Base-by-base conservation (phyloP, 257 asterid species). In the Forsythia suspensa region DNA sequence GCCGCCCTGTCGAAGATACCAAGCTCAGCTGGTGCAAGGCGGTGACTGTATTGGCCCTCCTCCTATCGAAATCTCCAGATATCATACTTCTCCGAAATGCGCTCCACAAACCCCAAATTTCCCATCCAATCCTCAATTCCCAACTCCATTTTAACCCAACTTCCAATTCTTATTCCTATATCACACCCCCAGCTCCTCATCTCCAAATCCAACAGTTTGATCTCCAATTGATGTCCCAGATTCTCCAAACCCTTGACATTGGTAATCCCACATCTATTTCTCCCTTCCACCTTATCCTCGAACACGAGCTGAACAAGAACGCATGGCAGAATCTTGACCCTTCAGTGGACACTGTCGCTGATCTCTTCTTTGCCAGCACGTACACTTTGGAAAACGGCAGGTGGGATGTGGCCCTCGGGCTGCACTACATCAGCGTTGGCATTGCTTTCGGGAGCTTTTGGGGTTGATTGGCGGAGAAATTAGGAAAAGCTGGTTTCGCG, bases 1-100 rank as follows among this genome's bases (percentile, higher is more conserved):
- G n/a, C 85, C 97, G 98, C 8, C 87, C 81, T 16, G 84, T 78
- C 0, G 93, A 97, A 37, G 83, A 84, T 86, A 93, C 98, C 42
- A 98, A 95, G 88, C 86, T 65, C 81, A 95, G 97, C 85, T 95
- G 97, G 98, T 95, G 98, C 94, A 88, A 82, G 84, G 98, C 98
- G 12, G 94, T 89, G 1, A 92, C 95, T 0, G 96, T 90, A 7
- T 83, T 95, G 79, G 89, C 90, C 74, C 84, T 93, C 85, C 92
- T 90, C 79, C 77, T 93, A 71, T 84, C 94, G 5, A 90, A 89
- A 84, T 76, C 87, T 37, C 88, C 83, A 4, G 75, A 88, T 82
- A 46, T 85, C 73, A 77, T 72, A 13, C 75, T 84, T 70, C 88
- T 91, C 91, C 89, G 80, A 82, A 80, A 72, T 40, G 86, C 94